Evolutionary conservation across 768 basidiomycete genomes (phyloP), one percentile per base, ranked within the genome.

Genomic region (Naematelia aurantialba): DNA sequence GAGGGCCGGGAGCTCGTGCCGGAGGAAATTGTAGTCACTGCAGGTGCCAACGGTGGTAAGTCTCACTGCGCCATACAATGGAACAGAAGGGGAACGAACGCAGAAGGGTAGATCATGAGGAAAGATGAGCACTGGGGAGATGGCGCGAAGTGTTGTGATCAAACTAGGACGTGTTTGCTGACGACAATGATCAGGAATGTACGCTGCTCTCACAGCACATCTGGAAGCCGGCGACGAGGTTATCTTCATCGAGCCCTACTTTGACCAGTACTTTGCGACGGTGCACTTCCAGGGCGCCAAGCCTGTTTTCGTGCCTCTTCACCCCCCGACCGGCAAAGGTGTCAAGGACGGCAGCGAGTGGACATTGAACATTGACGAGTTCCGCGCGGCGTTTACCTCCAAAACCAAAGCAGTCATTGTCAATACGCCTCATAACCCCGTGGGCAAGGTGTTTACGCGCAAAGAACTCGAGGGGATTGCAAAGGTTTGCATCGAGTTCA

Each of bases 171-270:
- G 53, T 65, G 13, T 26, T 45, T 13, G 2, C 51, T 60, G 26
- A 19, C 25, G 24, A 1, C 26, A 25, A 21, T 21, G 2, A 11
- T 24, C 75, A 91, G 93, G 94, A 24, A 89, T 91, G 82, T 98
- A 94, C 76, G 85, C 93, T 52, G 89, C 92, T 52, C 89, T 94
- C 68, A 84, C 86, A 11, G 96, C 96, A 0, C 97, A 94, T 79
- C 78, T 96, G 39, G 87, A 97, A 61, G 82, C 84, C 34, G 94
- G 88, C 2, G 96, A 98, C 70, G 96, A 99, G 77, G 94, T 98
- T 63, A 94, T 99, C 78, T 87, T 97, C 84, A 93, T 98, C 72
- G 96, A 98, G 78, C 94, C 93, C 1, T 96, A 91, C 82, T 97
- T 96, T 73, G 93, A 97, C 73, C 93, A 97, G 76, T 94, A 92